A percentile compares a stretch with the other conserved stretches of the same genome.
These are phyloP conservation scores for Mycena capillaripes DNA, from an alignment of 768 basidiomycete species.

Conservation along the genomic window DNA sequence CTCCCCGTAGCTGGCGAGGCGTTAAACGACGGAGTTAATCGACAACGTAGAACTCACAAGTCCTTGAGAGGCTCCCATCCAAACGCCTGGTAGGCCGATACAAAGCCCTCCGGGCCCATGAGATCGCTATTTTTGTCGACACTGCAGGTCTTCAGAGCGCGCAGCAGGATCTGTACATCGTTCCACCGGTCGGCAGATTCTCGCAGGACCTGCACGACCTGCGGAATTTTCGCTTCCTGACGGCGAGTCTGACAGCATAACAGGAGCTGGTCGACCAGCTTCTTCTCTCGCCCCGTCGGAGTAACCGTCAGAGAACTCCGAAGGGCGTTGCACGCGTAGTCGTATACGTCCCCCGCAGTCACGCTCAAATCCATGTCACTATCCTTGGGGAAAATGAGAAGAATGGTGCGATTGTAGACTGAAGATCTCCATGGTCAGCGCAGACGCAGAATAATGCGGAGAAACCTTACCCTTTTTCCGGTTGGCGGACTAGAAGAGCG, in stretches of 20 bases:
- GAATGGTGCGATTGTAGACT: conserved; percentile 30
- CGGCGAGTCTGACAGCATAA: conserved; percentile 15
- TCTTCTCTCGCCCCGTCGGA: conserved; percentile 29
- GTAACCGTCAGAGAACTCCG: conserved; percentile 20
- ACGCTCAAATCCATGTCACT: conserved; percentile 1
- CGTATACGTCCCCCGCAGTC: conserved; percentile 33
- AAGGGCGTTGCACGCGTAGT: conserved; percentile 26
- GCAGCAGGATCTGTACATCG: conserved; percentile 24
- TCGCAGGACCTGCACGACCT: conserved; percentile 25
- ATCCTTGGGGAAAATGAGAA: conserved; percentile 32
- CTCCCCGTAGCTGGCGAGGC: conserved; percentile 11
- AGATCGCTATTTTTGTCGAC: conserved; percentile 27
- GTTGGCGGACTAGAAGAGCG: not conserved
- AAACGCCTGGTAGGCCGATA: conserved; percentile 39
- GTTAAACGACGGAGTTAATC: not conserved
- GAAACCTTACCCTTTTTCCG: conserved; percentile 1
- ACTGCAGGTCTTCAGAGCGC: conserved; percentile 25
- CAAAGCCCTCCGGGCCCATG: conserved; percentile 33
- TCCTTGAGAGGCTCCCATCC: conserved; percentile 31
- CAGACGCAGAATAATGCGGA: not conserved
- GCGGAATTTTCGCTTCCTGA: conserved; percentile 9
- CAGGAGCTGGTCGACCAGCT: conserved; percentile 9
- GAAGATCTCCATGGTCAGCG: not conserved
- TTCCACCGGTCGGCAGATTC: conserved; percentile 37
- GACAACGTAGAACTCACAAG: conserved; percentile 17